Base-by-base conservation (phyloP, 2,329 filamentous ascomycete species). In the Alternaria triticimaculans region DNA sequence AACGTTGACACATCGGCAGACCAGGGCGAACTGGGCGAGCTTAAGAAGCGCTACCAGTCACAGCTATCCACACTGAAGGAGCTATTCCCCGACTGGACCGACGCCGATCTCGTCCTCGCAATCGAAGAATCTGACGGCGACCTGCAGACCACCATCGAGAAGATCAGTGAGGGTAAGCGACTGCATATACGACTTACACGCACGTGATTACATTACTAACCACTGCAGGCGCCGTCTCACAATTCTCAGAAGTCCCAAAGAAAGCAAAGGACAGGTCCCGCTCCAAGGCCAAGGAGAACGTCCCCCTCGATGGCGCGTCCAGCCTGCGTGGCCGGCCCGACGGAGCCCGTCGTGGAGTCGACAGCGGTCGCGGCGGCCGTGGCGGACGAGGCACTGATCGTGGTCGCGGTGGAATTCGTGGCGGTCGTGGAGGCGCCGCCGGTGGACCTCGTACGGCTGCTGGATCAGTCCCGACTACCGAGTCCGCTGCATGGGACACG, bases 41-140 rank as follows among this genome's bases (percentile, higher is more conserved):
- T 98, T 79, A 96, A 96, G 88, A 94, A 93, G 86, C 90, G 92
- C 81, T 96, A 97, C 80, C 88, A 91, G 76, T 84, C 85, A 76
- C 92, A 95, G 84, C 88, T 97, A 74, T 86, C 86, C 66, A 89
- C 90, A 76, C 89, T 99, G 80, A 94, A 93, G 84, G 94, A 97
- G 81, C 90, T 98, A 84, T 97, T 97, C 84, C 89, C 93, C 64
- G 91, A 94, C 82, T 98, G 95, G 96, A 95, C 94, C 73, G 93
- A 97, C 77, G 93, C 94, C 81, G 95, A 98, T 81, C 89, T 98
- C 68, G 89, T 98, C 69, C 96, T 96, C 80, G 94, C 94, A 66
- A 87, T 99, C 64, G 89, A 97, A 81, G 96, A 99, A 85, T 91
- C 90, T 60, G 88, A 92, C 74, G 92, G 92, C 74, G 92, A 86